Evolutionary conservation across 306 rosid species (phyloP).

Genomic region (Lathyrus tuberosus): DNA sequence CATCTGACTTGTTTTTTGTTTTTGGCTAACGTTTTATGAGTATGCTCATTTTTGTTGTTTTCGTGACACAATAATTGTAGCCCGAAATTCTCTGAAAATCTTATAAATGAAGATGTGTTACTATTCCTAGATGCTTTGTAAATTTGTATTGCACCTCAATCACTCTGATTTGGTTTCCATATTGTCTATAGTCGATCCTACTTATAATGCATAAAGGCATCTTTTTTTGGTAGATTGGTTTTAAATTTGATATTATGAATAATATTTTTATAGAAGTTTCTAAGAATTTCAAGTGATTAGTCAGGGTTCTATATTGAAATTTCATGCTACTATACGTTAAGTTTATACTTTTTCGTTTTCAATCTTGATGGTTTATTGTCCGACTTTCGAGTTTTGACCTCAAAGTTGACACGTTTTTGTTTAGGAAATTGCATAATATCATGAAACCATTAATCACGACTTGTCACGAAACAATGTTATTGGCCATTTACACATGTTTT

Average conservation of each 20-base stretch:
- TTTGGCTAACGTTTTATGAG: slow-evolving; percentile 1
- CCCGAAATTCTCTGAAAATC: background rate
- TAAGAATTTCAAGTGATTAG: slow-evolving; percentile 1
- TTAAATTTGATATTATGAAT: slow-evolving; percentile 26
- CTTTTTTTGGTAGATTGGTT: background rate
- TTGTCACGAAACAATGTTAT: background rate
- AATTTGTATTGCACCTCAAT: background rate
- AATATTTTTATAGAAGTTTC: slow-evolving; percentile 9
- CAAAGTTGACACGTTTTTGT: background rate
- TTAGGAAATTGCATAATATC: background rate
- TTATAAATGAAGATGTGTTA: slow-evolving; percentile 5
- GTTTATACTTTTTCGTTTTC: background rate
- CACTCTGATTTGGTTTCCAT: slow-evolving; percentile 4
- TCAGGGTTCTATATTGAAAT: slow-evolving; percentile 7
- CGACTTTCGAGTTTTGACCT: slow-evolving; percentile 19
- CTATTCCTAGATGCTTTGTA: slow-evolving; percentile 15
- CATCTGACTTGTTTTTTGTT: slow-evolving; percentile 1
- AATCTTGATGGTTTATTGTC: background rate
- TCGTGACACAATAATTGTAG: slow-evolving; percentile 9
- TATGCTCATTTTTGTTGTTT: slow-evolving; percentile 22
- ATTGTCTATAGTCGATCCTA: slow-evolving; percentile 14
- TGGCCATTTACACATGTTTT: background rate
- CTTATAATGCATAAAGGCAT: background rate
- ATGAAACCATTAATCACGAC: background rate
- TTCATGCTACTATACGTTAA: background rate